These are phyloP conservation scores for Colletotrichum tamarilloi DNA, from an alignment of 2,329 filamentous ascomycete species.

Conservation along the genomic window DNA sequence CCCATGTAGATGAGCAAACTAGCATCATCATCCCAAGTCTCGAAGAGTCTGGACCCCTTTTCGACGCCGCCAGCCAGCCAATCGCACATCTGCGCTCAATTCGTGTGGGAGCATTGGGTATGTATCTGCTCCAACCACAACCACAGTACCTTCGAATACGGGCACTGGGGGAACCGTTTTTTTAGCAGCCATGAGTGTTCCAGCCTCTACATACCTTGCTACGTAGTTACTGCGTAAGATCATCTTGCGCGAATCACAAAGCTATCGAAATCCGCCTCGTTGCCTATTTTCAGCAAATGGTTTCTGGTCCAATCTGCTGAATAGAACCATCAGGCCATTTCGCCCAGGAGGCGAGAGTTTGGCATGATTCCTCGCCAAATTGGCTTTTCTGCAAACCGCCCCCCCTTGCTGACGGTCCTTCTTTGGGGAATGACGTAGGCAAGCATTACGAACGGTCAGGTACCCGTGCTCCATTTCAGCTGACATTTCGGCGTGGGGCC, in stretches of 20 bases:
- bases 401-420: slow-evolving; percentile 16
- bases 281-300: neutral
- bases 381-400: slow-evolving; percentile 10
- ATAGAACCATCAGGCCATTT: neutral
- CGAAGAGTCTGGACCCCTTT: slow-evolving; percentile 33
- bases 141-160: too few relatives aligned
- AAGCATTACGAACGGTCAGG: slow-evolving; percentile 30
- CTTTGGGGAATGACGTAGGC: slow-evolving; percentile 32
- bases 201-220: neutral
- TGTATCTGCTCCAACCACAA: too few relatives aligned
- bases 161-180: neutral
- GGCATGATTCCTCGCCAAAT: neutral
- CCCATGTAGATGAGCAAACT: slow-evolving; percentile 25
- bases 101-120: slow-evolving; percentile 13
- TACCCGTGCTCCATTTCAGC: slow-evolving; percentile 31
- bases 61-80: slow-evolving; percentile 7
- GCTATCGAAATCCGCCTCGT: neutral
- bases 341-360: neutral
- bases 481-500: neutral
- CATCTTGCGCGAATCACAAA: neutral
- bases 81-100: slow-evolving; percentile 2
- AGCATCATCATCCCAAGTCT: slow-evolving; percentile 33
- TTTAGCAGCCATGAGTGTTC: neutral
- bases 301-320: too few relatives aligned
- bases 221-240: neutral